These are phyloP conservation scores for Ceratocystis cubensis DNA, from an alignment of 2,329 filamentous ascomycete species.

Conservation along the genomic window DNA sequence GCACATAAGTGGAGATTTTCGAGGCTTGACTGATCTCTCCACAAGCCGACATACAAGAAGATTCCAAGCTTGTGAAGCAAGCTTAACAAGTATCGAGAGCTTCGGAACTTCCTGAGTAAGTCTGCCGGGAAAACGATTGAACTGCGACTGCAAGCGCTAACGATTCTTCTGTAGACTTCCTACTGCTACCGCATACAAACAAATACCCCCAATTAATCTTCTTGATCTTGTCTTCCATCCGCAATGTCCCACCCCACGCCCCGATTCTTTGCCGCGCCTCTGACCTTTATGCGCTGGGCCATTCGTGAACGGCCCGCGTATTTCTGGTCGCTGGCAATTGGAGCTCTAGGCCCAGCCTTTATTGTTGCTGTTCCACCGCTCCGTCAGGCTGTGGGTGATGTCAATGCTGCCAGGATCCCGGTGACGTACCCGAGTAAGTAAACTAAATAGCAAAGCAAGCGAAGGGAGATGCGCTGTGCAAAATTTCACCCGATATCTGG, in stretches of 20 bases:
- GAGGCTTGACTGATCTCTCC: not conserved
- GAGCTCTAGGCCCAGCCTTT: conserved; percentile 56
- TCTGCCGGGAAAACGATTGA: not conserved
- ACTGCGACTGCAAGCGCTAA: not conserved
- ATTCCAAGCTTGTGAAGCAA: not conserved
- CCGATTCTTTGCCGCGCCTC: conserved; percentile 70
- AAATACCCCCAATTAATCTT: not conserved
- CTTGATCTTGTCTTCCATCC: not conserved
- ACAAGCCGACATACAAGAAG: not conserved
- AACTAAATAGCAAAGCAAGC: too few species aligned
- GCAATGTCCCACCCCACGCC: conserved; percentile 53
- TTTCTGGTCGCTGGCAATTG: conserved; percentile 76
- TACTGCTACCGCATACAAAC: not conserved
- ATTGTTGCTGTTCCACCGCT: conserved; percentile 63
- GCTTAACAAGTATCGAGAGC: not conserved
- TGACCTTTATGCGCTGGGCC: conserved; percentile 81
- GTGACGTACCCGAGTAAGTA: conserved; percentile 84
- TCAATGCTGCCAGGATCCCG: conserved; percentile 59
- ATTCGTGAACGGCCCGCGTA: conserved; percentile 77
- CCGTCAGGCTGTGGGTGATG: conserved; percentile 59
- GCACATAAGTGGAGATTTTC: not conserved
- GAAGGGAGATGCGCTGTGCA: too few species aligned
- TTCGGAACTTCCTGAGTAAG: not conserved
- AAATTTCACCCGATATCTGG: too few species aligned
- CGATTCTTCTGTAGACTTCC: not conserved